Conservation (phyloP, 371 early-diverging fungal species). For the Apophysomyces elegans region DNA sequence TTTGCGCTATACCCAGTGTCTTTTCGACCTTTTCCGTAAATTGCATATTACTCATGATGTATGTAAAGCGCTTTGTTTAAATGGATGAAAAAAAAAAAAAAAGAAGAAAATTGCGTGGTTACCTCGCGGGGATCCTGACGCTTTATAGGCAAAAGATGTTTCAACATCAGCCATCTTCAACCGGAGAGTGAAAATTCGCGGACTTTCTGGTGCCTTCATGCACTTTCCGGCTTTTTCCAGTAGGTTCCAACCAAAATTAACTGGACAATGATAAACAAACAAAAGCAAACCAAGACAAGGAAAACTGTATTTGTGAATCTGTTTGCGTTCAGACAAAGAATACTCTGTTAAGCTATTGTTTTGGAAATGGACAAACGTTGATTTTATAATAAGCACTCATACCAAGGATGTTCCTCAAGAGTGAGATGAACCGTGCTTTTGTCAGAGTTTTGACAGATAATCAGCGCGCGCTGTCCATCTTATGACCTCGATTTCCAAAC, state of each 20-base stretch:
- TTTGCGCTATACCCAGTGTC: slow-evolving; percentile 65
- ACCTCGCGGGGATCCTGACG: not conserved
- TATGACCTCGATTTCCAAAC: too few relatives aligned
- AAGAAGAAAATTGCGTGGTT: not conserved
- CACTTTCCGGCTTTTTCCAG: slow-evolving; percentile 3
- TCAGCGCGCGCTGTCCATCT: too few relatives aligned
- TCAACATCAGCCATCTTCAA: not conserved
- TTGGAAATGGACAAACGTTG: too few relatives aligned
- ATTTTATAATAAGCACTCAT: too few relatives aligned
- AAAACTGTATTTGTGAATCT: too few relatives aligned
- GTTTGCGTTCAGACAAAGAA: too few relatives aligned
- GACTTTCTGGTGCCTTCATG: not conserved
- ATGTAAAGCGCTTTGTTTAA: not conserved
- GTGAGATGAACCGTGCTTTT: too few relatives aligned
- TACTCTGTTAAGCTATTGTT: too few relatives aligned
- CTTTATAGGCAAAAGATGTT: not conserved
- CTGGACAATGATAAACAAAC: not conserved
- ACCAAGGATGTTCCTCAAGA: too few relatives aligned
- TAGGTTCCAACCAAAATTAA: not conserved
- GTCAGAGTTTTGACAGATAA: too few relatives aligned
- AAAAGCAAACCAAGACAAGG: too few relatives aligned
- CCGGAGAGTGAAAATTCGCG: not conserved
- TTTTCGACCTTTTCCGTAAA: slow-evolving; percentile 93
- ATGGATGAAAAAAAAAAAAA: not conserved
- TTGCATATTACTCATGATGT: slow-evolving; percentile 62